Percentiles rank a stretch among this genome's conserved stretches.
These are phyloP conservation scores for Gastroboletus turbinatus DNA, from an alignment of 1,284 basidiomycete species.

Conservation along the genomic window DNA sequence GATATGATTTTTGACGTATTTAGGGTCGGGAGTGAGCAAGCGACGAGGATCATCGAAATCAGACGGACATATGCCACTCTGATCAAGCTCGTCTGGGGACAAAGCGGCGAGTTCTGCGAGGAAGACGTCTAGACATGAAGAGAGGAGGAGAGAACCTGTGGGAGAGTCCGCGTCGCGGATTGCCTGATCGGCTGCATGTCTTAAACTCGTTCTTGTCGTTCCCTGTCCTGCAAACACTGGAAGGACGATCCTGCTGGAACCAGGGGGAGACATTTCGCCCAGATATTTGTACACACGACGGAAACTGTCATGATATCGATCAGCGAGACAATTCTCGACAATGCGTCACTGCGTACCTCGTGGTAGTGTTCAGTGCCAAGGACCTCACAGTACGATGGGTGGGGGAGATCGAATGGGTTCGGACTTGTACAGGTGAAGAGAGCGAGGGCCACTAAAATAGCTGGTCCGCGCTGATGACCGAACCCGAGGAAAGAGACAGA, in stretches of 20 bases:
- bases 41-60: slow-evolving; percentile 43
- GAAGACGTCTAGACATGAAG: slow-evolving; percentile 46
- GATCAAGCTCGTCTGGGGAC: slow-evolving; percentile 35
- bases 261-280: slow-evolving; percentile 8
- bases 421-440: not conserved
- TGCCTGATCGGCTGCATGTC: slow-evolving; percentile 39
- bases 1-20: slow-evolving; percentile 47
- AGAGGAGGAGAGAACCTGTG: slow-evolving; percentile 43
- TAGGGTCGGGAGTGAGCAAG: slow-evolving; percentile 38
- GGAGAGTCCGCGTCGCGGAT: slow-evolving; percentile 40
- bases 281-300: not conserved
- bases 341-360: slow-evolving; percentile 9
- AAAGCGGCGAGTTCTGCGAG: slow-evolving; percentile 47
- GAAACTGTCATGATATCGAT: not conserved
- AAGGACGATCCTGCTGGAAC: slow-evolving; percentile 25
- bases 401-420: slow-evolving; percentile 6
- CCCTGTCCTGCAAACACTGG: slow-evolving; percentile 61
- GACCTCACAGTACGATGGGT: not conserved
- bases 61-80: slow-evolving; percentile 39
- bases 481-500: slow-evolving; percentile 16
- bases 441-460: slow-evolving; percentile 20
- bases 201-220: slow-evolving; percentile 37
- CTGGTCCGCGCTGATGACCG: not conserved
- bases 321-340: not conserved
- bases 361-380: slow-evolving; percentile 1